phyloP scores from a whole-genome alignment of 176 grass and related monocot species.

The Zizania latifolia region DNA sequence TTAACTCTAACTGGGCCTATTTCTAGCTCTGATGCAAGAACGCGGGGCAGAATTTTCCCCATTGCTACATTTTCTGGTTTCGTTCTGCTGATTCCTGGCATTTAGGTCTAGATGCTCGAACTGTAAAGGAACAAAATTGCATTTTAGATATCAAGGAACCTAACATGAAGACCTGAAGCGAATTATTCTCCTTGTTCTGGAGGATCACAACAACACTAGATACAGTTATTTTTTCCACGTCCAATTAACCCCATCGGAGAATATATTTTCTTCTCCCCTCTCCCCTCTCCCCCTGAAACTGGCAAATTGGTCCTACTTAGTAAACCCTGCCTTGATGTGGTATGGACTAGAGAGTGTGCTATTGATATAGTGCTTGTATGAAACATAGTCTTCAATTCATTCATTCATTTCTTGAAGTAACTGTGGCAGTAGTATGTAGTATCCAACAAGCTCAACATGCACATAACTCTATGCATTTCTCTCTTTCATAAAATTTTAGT shows the following conservation, averaged over 20 bases:
- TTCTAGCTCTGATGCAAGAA: neutral
- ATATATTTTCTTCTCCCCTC: constrained; percentile 13
- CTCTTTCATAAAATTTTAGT: neutral
- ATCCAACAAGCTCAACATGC: neutral
- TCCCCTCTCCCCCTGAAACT: neutral
- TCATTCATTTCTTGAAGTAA: neutral
- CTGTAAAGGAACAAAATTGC: too few relatives aligned
- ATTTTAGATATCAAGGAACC: neutral
- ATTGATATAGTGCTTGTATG: neutral
- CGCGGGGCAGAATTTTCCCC: neutral
- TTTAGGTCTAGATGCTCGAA: neutral
- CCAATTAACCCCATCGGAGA: neutral
- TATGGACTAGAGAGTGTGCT: neutral
- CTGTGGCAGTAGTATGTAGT: neutral
- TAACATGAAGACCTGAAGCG: constrained; percentile 1
- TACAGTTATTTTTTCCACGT: neutral
- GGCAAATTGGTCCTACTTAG: neutral
- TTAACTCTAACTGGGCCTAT: neutral
- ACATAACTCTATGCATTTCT: neutral
- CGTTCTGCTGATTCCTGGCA: neutral
- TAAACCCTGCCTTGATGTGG: neutral
- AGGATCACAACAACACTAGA: neutral
- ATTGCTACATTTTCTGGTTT: neutral
- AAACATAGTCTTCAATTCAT: neutral
- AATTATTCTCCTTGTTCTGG: neutral